Evolutionary conservation across 768 basidiomycete genomes (phyloP).

Genomic region (Amanita rubescens): DNA sequence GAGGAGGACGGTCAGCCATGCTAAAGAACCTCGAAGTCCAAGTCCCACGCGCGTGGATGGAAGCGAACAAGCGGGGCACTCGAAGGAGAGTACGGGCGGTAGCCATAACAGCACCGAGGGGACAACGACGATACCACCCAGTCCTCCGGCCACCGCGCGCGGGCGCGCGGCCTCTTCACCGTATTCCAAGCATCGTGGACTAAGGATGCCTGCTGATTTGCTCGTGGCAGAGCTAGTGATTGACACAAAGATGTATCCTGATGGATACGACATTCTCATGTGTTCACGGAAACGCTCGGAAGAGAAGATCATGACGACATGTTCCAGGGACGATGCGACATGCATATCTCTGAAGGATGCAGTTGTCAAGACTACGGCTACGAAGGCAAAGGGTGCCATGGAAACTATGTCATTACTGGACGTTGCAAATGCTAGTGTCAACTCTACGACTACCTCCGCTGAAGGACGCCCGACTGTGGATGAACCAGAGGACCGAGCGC

Average conservation of each 20-base stretch:
- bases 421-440: constrained; percentile 1
- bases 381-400: constrained; percentile 1
- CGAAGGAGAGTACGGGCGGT: neutral
- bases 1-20: neutral
- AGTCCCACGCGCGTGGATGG: constrained; percentile 13
- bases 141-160: constrained; percentile 1
- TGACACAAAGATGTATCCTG: constrained; percentile 73
- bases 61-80: neutral
- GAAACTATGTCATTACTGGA: neutral
- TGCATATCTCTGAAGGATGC: constrained; percentile 26
- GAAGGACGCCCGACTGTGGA: neutral
- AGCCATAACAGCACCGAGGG: neutral
- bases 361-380: constrained; percentile 8
- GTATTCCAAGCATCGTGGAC: constrained; percentile 50
- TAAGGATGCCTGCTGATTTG: constrained; percentile 57
- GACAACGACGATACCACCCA: neutral
- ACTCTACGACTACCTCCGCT: too few species aligned
- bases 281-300: constrained; percentile 35
- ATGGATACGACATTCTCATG: constrained; percentile 57
- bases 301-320: constrained; percentile 16
- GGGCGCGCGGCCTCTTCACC: constrained; percentile 46
- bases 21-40: constrained; percentile 8
- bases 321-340: constrained; percentile 7
- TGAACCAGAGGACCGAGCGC: constrained; percentile 12
- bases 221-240: constrained; percentile 74